These are phyloP conservation scores for Boletus sensibilis DNA, from an alignment of 768 basidiomycete species.

Conservation along the genomic window DNA sequence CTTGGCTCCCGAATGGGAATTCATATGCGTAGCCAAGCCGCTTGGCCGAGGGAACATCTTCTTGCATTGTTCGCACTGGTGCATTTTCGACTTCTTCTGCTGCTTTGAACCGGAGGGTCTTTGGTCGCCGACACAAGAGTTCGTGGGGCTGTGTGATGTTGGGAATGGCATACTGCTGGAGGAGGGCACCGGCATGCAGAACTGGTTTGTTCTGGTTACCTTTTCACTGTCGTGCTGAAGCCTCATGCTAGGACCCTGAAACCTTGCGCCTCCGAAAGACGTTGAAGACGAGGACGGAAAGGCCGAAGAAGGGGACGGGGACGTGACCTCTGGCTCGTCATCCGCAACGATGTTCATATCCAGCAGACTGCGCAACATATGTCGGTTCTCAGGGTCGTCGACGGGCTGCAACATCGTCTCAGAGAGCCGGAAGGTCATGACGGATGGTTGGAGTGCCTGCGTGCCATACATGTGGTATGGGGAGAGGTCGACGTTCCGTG, in stretches of 20 bases:
- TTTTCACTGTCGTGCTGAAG: conserved; percentile 15
- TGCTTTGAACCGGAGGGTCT: conserved; percentile 9
- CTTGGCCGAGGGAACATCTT: conserved; percentile 52
- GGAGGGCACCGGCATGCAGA: conserved; percentile 10
- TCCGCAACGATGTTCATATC: conserved; percentile 19
- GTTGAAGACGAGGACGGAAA: conserved; percentile 5
- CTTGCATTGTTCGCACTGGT: conserved; percentile 43
- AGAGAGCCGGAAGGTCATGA: conserved; percentile 34
- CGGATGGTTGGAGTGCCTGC: conserved; percentile 22
- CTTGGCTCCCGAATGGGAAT: conserved; percentile 50
- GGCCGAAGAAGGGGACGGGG: conserved; percentile 3
- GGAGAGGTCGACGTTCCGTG: conserved; percentile 6
- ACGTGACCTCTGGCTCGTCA: conserved; percentile 11
- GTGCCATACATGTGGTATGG: conserved; percentile 5
- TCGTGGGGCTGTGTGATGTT: conserved; percentile 7
- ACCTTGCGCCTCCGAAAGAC: conserved; percentile 1
- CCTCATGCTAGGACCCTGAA: conserved; percentile 29
- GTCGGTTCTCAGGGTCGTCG: conserved; percentile 28
- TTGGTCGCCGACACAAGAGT: conserved; percentile 9
- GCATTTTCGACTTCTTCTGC: conserved; percentile 47
- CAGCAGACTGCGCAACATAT: conserved; percentile 16
- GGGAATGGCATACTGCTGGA: conserved; percentile 6
- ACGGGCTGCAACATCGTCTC: conserved; percentile 23
- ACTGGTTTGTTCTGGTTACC: conserved; percentile 8
- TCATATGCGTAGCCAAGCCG: conserved; percentile 53